Evolutionary conservation across 345 rosid species (phyloP).

Genomic region (Euclidium syriacum): DNA sequence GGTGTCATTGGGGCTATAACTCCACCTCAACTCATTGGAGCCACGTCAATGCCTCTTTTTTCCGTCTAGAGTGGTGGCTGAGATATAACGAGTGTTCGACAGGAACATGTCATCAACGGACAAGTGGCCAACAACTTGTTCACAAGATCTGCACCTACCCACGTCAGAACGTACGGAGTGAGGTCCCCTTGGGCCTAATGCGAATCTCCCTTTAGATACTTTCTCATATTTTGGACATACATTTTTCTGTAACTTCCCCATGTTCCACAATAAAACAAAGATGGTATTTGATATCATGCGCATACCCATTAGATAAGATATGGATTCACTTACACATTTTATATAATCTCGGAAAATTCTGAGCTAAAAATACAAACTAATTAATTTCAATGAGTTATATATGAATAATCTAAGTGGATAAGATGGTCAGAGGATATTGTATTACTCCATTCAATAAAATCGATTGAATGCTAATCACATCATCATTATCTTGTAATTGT

Average conservation of each 20-base stretch:
- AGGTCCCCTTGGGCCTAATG: constrained; percentile 19
- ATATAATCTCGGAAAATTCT: neutral
- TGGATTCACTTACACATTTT: neutral
- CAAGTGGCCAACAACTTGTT: constrained; percentile 16
- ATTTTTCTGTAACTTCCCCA: neutral
- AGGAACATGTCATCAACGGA: neutral
- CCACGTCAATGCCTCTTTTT: neutral
- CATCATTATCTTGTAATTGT: too few species aligned
- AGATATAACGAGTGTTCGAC: neutral
- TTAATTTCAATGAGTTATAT: too few species aligned
- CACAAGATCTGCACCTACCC: neutral
- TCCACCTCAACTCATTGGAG: constrained; percentile 6
- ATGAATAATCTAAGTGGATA: too few species aligned
- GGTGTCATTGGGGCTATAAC: neutral
- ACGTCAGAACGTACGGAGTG: constrained; percentile 24
- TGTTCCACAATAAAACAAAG: neutral
- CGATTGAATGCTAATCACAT: too few species aligned
- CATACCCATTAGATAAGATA: constrained; percentile 15
- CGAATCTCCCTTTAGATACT: constrained; percentile 18
- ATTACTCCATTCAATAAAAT: too few species aligned
- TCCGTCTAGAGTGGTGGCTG: neutral
- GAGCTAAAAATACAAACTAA: neutral
- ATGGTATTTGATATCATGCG: neutral
- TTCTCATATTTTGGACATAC: neutral
- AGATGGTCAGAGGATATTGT: too few species aligned